Evolutionary conservation across 2,329 filamentous ascomycete species (phyloP), one percentile per base, ranked within the genome.

Genomic region (Colletotrichum sp.): DNA sequence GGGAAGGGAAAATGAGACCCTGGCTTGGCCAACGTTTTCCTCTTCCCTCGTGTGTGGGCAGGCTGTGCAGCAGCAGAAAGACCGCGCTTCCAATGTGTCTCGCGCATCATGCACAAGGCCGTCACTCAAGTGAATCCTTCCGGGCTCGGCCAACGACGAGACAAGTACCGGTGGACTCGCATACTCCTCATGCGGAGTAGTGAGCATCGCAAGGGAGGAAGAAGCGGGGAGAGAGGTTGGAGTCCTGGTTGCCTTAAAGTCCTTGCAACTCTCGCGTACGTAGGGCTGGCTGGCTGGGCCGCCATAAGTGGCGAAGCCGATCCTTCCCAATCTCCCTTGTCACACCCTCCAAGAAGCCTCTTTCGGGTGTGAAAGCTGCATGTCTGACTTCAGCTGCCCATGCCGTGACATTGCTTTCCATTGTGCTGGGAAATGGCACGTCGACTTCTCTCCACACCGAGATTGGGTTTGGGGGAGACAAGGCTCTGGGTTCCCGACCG

Each of bases 81-180:
- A 22, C 56, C 13, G 66, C 28, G n/a, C 32, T 52, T 52, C 43
- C 43, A 52, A 22, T 13, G 43, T 52, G n/a, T 48, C 43, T n/a
- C 43, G 43, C 43, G 43, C 43, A 52, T 10, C n/a, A 69, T 76
- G 65, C 74, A 76, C 15, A 8, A 30, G 48, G 10, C 10, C 74
- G 58, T 69, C 70, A 76, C 32, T 30, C 25, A 52, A 52, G 18
- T 34, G n/a, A 52, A 69, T 76, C 74, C 65, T 55, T 69, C 27
- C 58, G 16, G 65, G 43, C 68, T 65, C 70, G n/a, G 39, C 32
- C 65, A 27, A 28, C 34, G 34, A 64, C 34, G 10, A 30, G 27
- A 8, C 13, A 15, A 34, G 27, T 68, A 73, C 70, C 32, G 15
- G 1, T 32, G 8, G n/a, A 74, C 74, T 61, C 27, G 58, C n/a